Conservation (phyloP, 306 rosid genomes). For the Hylodesmum podocarpum region DNA sequence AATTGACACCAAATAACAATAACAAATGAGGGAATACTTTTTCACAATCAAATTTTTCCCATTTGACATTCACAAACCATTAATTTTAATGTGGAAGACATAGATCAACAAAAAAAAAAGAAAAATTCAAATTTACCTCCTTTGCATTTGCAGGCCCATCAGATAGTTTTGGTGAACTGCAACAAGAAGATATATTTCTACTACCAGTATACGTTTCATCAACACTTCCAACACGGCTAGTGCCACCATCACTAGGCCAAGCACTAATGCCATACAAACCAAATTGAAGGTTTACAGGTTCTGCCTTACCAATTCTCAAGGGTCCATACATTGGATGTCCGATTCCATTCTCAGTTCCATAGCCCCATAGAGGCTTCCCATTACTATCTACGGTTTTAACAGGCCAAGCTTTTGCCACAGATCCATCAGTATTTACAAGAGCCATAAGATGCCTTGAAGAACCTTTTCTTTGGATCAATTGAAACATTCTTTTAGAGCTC, state of each 20-base stretch:
- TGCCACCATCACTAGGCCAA: constrained; percentile 78
- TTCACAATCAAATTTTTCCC: background rate
- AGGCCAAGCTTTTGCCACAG: constrained; percentile 92
- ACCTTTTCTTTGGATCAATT: constrained; percentile 80
- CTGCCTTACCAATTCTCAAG: constrained; percentile 54
- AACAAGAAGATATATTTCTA: constrained; percentile 67
- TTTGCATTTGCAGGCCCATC: constrained; percentile 72
- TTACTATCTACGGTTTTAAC: constrained; percentile 61
- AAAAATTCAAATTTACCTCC: constrained; percentile 50
- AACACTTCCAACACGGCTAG: constrained; percentile 73
- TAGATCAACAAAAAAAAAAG: background rate
- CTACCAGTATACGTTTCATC: constrained; percentile 74
- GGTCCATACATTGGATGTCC: constrained; percentile 53
- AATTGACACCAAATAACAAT: background rate
- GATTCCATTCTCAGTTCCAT: constrained; percentile 38
- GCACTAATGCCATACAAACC: constrained; percentile 86
- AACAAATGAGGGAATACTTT: background rate
- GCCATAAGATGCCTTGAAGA: constrained; percentile 82
- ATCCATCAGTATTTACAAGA: constrained; percentile 81
- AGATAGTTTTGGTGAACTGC: constrained; percentile 73
- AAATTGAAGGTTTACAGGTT: constrained; percentile 79
- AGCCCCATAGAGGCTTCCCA: constrained; percentile 62
- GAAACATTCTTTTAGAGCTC: constrained; percentile 89
- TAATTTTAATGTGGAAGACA: background rate
- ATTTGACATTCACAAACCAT: background rate